Percentiles rank a stretch among this genome's conserved stretches.
phyloP scores from a whole-genome alignment of 306 rosid genomes.

The Carpinus viminea region DNA sequence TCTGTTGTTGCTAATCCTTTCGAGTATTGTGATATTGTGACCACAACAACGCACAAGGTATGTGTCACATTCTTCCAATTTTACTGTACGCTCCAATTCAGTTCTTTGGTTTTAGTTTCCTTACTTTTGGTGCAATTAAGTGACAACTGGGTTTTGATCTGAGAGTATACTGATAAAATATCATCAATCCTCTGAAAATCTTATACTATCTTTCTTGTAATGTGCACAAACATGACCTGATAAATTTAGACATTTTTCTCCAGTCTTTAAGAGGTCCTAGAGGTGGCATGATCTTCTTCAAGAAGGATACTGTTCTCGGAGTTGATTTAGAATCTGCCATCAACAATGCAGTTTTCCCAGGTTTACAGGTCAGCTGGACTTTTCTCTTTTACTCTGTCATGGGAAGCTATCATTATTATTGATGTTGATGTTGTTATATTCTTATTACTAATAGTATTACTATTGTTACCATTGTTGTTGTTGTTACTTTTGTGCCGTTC shows the following conservation, averaged over 20 bases:
- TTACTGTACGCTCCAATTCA: background rate
- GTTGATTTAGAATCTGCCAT: conserved; percentile 83
- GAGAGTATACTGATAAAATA: conserved; percentile 2
- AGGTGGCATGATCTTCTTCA: conserved; percentile 98
- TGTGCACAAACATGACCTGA: conserved; percentile 10
- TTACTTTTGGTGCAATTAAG: conserved; percentile 3
- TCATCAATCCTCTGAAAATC: conserved; percentile 9
- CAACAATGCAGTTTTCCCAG: conserved; percentile 91
- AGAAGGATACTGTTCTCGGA: conserved; percentile 74
- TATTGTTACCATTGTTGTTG: background rate
- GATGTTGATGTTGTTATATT: too few species aligned
- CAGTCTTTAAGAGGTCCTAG: conserved; percentile 96
- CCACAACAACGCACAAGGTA: conserved; percentile 99
- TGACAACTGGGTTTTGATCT: background rate
- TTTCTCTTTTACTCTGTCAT: conserved; percentile 21
- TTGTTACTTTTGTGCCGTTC: conserved; percentile 16
- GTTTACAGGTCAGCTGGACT: conserved; percentile 72
- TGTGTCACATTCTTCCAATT: conserved; percentile 1
- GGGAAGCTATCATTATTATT: background rate
- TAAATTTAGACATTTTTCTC: conserved; percentile 22
- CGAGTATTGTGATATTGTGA: conserved; percentile 89
- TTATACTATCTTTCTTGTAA: conserved; percentile 8
- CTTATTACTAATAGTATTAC: too few species aligned
- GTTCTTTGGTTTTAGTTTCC: background rate
- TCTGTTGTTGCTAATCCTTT: conserved; percentile 88